A percentile compares a stretch with the other conserved stretches of the same genome.
Evolutionary conservation across 345 rosid species (phyloP).

Genomic region (Syzygium grande): DNA sequence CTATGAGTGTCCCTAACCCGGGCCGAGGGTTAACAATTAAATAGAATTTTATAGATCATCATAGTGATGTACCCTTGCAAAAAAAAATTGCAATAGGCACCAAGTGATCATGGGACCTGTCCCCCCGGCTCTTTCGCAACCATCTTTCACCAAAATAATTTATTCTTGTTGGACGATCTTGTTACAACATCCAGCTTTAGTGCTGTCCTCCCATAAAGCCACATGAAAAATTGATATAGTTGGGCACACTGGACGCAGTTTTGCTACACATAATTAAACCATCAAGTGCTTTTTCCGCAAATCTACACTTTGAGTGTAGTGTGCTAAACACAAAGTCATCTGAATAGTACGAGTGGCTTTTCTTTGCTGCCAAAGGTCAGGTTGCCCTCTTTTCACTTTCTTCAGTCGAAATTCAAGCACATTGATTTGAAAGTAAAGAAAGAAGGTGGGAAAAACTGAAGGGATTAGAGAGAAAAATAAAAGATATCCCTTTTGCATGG

Average conservation of each 20-base stretch:
- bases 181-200: neutral
- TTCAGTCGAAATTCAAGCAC: neutral
- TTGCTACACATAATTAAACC: neutral
- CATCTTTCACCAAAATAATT: neutral
- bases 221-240: neutral
- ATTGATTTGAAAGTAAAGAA: neutral
- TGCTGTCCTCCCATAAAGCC: neutral
- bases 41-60: neutral
- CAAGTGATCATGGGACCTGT: neutral
- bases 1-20: neutral
- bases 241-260: neutral
- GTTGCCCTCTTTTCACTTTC: neutral
- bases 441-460: neutral
- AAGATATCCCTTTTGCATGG: neutral
- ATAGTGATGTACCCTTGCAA: neutral
- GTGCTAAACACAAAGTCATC: neutral
- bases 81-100: neutral
- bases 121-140: neutral
- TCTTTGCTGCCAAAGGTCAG: neutral
- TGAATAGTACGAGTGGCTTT: neutral
- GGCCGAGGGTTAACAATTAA: neutral
- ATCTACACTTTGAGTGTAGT: neutral
- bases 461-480: neutral
- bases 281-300: neutral
- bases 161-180: neutral